These are phyloP conservation scores for Rosa persica DNA, from an alignment of 306 rosid genomes.

Conservation along the genomic window DNA sequence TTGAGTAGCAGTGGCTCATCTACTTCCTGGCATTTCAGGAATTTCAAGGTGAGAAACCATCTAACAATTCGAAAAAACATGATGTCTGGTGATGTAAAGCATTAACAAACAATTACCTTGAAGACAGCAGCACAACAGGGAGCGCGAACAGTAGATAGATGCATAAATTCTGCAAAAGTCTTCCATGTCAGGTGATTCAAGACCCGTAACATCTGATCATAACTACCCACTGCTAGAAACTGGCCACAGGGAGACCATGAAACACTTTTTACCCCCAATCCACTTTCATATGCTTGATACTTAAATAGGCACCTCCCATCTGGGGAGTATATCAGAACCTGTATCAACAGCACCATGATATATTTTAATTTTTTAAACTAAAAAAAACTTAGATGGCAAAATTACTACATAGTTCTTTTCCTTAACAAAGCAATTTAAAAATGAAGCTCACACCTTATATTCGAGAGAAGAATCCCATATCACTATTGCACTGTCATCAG, in stretches of 20 bases:
- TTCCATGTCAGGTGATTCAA: slow-evolving; percentile 94
- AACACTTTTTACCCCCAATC: slow-evolving; percentile 89
- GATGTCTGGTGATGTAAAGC: background rate
- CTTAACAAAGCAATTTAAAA: slow-evolving; percentile 9
- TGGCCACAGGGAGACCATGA: slow-evolving; percentile 99
- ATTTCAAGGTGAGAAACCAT: slow-evolving; percentile 24
- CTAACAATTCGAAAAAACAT: slow-evolving; percentile 9
- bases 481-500: slow-evolving; percentile 95
- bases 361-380: slow-evolving; percentile 11
- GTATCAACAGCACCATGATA: slow-evolving; percentile 33
- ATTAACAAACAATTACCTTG: slow-evolving; percentile 54
- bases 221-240: slow-evolving; percentile 94
- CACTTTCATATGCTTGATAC: slow-evolving; percentile 96
- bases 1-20: slow-evolving; percentile 89
- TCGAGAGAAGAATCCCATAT: slow-evolving; percentile 97
- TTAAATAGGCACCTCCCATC: slow-evolving; percentile 94
- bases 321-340: slow-evolving; percentile 94
- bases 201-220: slow-evolving; percentile 96
- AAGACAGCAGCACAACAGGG: slow-evolving; percentile 85
- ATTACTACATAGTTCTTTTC: background rate
- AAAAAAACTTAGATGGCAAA: slow-evolving; percentile 8
- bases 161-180: slow-evolving; percentile 97
- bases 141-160: slow-evolving; percentile 70
- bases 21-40: slow-evolving; percentile 66
- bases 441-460: slow-evolving; percentile 60